phyloP scores from a whole-genome alignment of 495 filamentous ascomycete genomes.

The Bacidia gigantensis region DNA sequence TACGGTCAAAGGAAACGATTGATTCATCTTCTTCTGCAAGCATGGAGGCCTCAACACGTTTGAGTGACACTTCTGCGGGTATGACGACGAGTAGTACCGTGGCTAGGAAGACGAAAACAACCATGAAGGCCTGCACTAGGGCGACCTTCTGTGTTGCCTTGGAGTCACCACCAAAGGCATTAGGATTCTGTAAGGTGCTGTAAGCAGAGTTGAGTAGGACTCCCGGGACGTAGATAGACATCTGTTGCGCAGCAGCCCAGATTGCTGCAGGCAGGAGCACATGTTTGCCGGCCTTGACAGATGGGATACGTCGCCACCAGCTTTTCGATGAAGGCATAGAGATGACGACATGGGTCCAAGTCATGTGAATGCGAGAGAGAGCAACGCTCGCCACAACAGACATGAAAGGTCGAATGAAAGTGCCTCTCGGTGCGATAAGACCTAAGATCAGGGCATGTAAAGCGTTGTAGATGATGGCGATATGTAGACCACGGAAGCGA shows the following conservation, averaged over 20 bases:
- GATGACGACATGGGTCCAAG: slow-evolving; percentile 37
- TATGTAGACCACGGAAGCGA: slow-evolving; percentile 42
- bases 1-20: slow-evolving; percentile 65
- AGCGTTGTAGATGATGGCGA: slow-evolving; percentile 21
- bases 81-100: slow-evolving; percentile 38
- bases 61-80: slow-evolving; percentile 47
- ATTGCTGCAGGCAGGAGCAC: slow-evolving; percentile 31
- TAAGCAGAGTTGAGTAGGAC: slow-evolving; percentile 4
- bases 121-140: slow-evolving; percentile 23
- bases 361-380: slow-evolving; percentile 46
- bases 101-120: slow-evolving; percentile 26
- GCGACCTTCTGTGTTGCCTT: slow-evolving; percentile 18
- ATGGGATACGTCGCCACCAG: slow-evolving; percentile 23
- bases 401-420: slow-evolving; percentile 20
- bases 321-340: slow-evolving; percentile 28
- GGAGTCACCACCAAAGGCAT: slow-evolving; percentile 20
- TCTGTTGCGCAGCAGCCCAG: slow-evolving; percentile 14
- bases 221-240: slow-evolving; percentile 15
- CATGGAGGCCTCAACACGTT: slow-evolving; percentile 59
- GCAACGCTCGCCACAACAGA: slow-evolving; percentile 34
- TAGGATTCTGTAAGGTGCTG: slow-evolving; percentile 5
- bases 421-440: slow-evolving; percentile 19
- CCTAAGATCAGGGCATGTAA: slow-evolving; percentile 19
- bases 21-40: slow-evolving; percentile 54
- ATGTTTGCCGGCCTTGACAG: slow-evolving; percentile 23